phyloP scores from a whole-genome alignment of 2,329 filamentous ascomycete genomes.

The Akanthomyces dipterigenus region DNA sequence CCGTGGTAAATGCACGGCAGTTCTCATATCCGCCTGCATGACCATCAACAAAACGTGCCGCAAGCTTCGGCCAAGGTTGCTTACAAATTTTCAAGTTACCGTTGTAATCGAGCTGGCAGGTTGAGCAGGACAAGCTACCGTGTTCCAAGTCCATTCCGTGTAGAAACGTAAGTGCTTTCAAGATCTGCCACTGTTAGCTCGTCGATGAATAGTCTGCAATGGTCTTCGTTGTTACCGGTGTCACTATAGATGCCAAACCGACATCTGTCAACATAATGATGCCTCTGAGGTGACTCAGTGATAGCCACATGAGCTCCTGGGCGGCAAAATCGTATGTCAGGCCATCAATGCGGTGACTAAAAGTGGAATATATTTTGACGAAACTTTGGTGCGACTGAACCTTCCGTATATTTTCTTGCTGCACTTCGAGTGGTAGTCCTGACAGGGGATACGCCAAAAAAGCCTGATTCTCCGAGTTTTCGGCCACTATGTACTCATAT shows the following conservation, averaged over 20 bases:
- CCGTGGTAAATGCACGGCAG: not conserved
- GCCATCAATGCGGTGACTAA: not conserved
- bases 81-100: no score
- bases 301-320: not conserved
- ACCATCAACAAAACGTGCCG: not conserved
- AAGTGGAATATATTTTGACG: not conserved
- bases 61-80: no score
- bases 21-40: not conserved
- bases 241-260: not conserved
- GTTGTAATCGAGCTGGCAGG: no score
- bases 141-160: not conserved
- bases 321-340: not conserved
- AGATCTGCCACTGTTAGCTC: not conserved
- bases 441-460: not conserved
- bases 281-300: not conserved
- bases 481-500: not conserved
- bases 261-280: not conserved
- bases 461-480: not conserved
- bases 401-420: not conserved
- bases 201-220: not conserved
- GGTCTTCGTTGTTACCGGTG: not conserved
- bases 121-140: no score
- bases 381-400: not conserved
- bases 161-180: not conserved
- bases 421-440: not conserved